Percentiles rank a stretch among this genome's conserved stretches.
These are phyloP conservation scores for Yueomyces sp. DNA, from an alignment of 805 yeast genomes.

Conservation along the genomic window DNA sequence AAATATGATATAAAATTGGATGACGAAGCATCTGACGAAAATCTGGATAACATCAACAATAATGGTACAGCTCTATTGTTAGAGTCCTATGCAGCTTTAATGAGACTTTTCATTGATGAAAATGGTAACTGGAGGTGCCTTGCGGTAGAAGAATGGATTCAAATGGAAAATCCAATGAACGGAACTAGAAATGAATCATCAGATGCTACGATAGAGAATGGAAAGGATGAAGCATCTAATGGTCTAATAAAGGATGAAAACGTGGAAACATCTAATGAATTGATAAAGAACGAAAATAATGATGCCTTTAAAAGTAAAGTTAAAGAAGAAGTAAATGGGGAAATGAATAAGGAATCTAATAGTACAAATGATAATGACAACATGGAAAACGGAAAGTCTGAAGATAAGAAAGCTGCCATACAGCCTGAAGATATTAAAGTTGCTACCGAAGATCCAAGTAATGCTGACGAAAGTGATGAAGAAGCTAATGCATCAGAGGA, in stretches of 20 bases:
- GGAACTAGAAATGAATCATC: neutral
- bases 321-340: neutral
- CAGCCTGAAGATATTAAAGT: neutral
- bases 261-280: constrained; percentile 4
- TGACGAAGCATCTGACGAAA: constrained; percentile 14
- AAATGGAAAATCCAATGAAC: neutral
- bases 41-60: constrained; percentile 12
- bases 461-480: constrained; percentile 5
- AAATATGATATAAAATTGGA: constrained; percentile 9
- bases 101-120: constrained; percentile 21
- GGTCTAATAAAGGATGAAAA: constrained; percentile 5
- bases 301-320: neutral
- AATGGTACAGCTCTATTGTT: constrained; percentile 16
- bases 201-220: neutral
- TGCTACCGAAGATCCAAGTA: neutral
- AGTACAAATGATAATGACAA: neutral
- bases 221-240: constrained; percentile 11
- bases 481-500: constrained; percentile 17
- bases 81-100: constrained; percentile 17
- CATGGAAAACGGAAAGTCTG: constrained; percentile 4
- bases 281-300: neutral
- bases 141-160: constrained; percentile 20
- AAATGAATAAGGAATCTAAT: neutral
- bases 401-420: neutral
- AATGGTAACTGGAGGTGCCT: constrained; percentile 22